Evolutionary conservation across 805 yeast genomes (phyloP).

Genomic region (Wickerhamomyces ciferrii): DNA sequence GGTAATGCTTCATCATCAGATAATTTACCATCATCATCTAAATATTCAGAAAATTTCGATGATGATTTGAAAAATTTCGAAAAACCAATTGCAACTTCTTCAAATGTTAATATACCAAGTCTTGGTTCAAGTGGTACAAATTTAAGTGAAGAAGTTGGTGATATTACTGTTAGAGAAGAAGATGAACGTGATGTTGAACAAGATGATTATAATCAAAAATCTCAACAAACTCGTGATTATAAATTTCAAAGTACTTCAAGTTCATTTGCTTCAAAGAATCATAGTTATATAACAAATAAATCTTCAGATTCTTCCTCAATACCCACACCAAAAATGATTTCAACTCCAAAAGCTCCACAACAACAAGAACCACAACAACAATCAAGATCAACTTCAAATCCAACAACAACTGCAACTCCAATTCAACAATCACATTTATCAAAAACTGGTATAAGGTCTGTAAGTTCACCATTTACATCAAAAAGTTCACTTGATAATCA

Average conservation of each 20-base stretch:
- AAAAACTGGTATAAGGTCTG: constrained; percentile 15
- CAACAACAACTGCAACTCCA: constrained; percentile 4
- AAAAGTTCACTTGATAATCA: neutral
- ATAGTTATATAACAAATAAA: constrained; percentile 1
- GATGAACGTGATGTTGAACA: constrained; percentile 5
- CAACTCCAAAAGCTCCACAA: constrained; percentile 7
- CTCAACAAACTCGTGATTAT: neutral
- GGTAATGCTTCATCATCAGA: constrained; percentile 19
- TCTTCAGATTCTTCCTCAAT: constrained; percentile 4
- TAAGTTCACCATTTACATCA: constrained; percentile 18
- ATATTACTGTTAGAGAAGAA: constrained; percentile 18
- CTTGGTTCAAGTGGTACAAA: constrained; percentile 14
- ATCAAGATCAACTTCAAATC: constrained; percentile 9
- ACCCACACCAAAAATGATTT: constrained; percentile 2
- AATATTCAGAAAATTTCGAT: neutral
- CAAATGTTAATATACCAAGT: constrained; percentile 21
- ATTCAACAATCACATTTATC: constrained; percentile 3
- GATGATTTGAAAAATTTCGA: constrained; percentile 7
- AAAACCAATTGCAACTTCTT: constrained; percentile 23
- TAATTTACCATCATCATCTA: constrained; percentile 2
- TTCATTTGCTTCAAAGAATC: constrained; percentile 8
- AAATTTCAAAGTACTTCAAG: constrained; percentile 4
- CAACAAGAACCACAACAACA: constrained; percentile 10
- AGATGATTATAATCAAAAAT: constrained; percentile 2
- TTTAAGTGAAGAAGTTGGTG: constrained; percentile 18